Evolutionary conservation across 139 green algal genomes (phyloP).

Genomic region (Micractinium sp.): DNA sequence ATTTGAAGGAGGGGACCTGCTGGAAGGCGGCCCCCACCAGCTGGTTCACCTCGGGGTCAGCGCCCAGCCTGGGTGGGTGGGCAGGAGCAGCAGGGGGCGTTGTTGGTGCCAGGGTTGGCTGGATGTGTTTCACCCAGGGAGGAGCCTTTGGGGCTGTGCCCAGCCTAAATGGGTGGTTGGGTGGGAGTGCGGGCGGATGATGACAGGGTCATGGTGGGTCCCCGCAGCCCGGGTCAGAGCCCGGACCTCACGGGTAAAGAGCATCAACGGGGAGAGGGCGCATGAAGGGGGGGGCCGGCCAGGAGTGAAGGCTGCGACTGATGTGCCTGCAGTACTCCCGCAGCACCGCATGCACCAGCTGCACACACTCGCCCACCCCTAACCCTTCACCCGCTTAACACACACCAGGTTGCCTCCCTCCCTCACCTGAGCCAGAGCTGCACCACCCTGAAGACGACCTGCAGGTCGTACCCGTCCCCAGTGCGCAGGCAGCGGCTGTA

Average conservation of each 20-base stretch:
- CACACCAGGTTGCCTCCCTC: not conserved
- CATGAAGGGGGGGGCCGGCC: too few species aligned
- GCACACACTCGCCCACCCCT: too few species aligned
- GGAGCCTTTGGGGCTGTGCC: too few species aligned
- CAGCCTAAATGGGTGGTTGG: not conserved
- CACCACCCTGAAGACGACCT: constrained; percentile 71
- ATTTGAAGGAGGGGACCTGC: constrained; percentile 84
- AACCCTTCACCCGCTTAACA: not conserved
- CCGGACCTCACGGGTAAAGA: too few species aligned
- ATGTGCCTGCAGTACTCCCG: too few species aligned
- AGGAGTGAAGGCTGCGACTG: too few species aligned
- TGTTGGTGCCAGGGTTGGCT: too few species aligned
- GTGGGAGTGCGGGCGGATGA: not conserved
- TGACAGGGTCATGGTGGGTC: not conserved
- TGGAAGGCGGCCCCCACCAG: constrained; percentile 50
- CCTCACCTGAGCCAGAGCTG: constrained; percentile 77
- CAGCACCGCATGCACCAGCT: too few species aligned
- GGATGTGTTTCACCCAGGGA: too few species aligned
- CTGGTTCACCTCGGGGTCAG: constrained; percentile 43
- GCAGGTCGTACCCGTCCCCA: constrained; percentile 71
- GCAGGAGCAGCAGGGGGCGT: not conserved
- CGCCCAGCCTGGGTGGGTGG: constrained; percentile 16
- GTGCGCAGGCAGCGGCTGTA: constrained; percentile 71
- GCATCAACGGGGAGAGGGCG: too few species aligned
- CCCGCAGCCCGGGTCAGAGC: too few species aligned